These are phyloP conservation scores for Globisporangium barbulae DNA, from an alignment of 352 stramenopile genomes.

Conservation along the genomic window DNA sequence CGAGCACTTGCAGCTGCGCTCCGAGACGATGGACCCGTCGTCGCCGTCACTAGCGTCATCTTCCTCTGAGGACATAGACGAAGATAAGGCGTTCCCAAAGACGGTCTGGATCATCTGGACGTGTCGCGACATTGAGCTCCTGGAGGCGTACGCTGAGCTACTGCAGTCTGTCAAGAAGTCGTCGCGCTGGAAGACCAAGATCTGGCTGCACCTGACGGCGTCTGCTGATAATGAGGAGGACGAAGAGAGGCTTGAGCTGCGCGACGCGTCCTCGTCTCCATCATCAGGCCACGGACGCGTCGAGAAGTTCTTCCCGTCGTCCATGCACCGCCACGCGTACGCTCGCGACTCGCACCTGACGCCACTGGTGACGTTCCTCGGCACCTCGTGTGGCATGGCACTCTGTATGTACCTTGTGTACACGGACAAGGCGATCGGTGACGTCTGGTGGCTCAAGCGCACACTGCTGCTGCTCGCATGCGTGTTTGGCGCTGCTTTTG, in stretches of 20 bases:
- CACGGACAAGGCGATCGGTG: slow-evolving; percentile 14
- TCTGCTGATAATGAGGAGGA: slow-evolving; percentile 31
- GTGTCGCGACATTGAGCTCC: slow-evolving; percentile 41
- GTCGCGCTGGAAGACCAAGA: slow-evolving; percentile 38
- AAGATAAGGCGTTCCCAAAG: slow-evolving; percentile 27
- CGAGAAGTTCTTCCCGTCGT: slow-evolving; percentile 34
- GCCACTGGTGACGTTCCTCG: slow-evolving; percentile 31
- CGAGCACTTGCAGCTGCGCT: slow-evolving; percentile 47
- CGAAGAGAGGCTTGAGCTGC: slow-evolving; percentile 21
- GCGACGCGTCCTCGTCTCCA: slow-evolving; percentile 1
- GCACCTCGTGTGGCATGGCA: slow-evolving; percentile 25
- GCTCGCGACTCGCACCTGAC: slow-evolving; percentile 29
- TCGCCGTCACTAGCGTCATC: neutral
- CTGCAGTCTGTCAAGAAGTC: slow-evolving; percentile 38
- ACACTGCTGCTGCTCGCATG: slow-evolving; percentile 28
- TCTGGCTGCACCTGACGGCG: slow-evolving; percentile 50
- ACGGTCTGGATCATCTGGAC: slow-evolving; percentile 57
- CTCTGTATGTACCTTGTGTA: slow-evolving; percentile 35
- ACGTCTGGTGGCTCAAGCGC: slow-evolving; percentile 39
- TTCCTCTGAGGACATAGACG: slow-evolving; percentile 12
- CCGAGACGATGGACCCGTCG: slow-evolving; percentile 17
- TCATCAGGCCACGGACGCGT: slow-evolving; percentile 17
- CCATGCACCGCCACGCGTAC: slow-evolving; percentile 30
- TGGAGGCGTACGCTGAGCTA: slow-evolving; percentile 41
- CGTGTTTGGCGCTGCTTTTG: slow-evolving; percentile 25